Evolutionary conservation across 2,329 filamentous ascomycete genomes (phyloP), one percentile per base, ranked within the genome.

Genomic region (Trichoderma sp.): DNA sequence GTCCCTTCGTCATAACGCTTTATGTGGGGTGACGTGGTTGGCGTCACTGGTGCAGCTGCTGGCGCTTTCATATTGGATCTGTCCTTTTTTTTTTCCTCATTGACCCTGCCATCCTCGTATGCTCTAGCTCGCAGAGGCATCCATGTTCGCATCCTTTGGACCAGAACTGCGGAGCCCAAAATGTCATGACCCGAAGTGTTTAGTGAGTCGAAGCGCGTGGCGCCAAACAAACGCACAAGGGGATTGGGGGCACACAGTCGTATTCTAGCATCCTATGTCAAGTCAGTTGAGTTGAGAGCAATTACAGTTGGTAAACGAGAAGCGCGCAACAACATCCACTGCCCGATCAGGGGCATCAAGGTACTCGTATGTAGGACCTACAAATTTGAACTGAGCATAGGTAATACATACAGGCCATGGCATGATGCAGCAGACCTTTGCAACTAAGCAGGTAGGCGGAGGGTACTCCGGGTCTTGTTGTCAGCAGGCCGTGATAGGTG

Each of bases 11-110:
- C 65, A 58, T 58, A 26, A 34, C 14, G 39, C 67, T 60, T 51
- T 5, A 61, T 61, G 67, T 70, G 57, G 39, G 57, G 57, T 70
- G 67, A 70, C 67, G 67, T 70, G 67, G 56, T 70, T 21, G 56
- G 56, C 67, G 67, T 70, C 57, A 51, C 28, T 11, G 28, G 57
- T 69, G 66, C 66, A 53, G 66, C 56, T 58, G 57, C 66, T 69
- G 43, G 64, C 64, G 53, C 21, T 43, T 26, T 43, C 60, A 36
- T 15, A 39, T 47, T 57, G 21, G 63, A n/a, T 32, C 47, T 26
- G 32, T 24, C 36, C 21, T 21, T 18, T 43, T 28, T 26, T 18
- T 62, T 39, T 18, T 7, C 6, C 5, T 36, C 21, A 28, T 61
- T n/a, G 58, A 21, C 43, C n/a, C 21, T 51, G 43, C 43, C 43